Conservation (phyloP, 2,329 filamentous ascomycete genomes). For the Fusarium coicis region DNA sequence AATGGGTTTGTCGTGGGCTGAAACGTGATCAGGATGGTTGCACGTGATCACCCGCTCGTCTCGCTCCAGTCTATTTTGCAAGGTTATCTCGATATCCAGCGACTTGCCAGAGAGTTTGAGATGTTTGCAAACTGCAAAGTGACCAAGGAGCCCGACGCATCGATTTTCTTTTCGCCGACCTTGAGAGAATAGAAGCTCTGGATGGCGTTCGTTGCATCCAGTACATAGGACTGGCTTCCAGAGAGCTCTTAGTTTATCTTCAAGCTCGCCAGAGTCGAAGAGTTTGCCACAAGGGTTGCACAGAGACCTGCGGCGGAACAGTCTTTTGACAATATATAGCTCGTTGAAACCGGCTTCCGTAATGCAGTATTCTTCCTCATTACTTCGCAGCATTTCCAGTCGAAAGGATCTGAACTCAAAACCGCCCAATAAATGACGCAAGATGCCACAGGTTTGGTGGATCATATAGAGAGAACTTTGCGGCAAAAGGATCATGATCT, state of each 20-base stretch:
- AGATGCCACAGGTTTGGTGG: neutral
- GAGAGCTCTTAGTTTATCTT: neutral
- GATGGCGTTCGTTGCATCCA: neutral
- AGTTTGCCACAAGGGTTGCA: neutral
- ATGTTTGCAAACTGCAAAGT: neutral
- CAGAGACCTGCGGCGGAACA: neutral
- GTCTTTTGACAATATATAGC: neutral
- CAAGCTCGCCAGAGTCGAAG: neutral
- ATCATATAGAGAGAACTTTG: conserved; percentile 2
- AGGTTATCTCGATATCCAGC: neutral
- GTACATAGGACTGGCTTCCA: neutral
- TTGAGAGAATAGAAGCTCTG: neutral
- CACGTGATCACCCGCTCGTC: fast-evolving
- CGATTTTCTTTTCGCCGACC: fast-evolving
- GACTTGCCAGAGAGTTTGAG: neutral
- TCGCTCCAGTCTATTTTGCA: neutral
- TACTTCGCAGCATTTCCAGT: neutral
- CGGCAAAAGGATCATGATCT: neutral
- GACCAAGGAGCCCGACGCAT: neutral
- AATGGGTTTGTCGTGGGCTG: fast-evolving
- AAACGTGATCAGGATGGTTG: neutral
- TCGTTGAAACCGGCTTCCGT: neutral
- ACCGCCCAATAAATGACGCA: neutral
- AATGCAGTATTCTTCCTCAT: neutral
- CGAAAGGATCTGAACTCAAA: neutral